Percentiles rank a stretch among this genome's conserved stretches.
Evolutionary conservation across 257 asterid genomes (phyloP).

Genomic region (Fraxinus pennsylvanica): DNA sequence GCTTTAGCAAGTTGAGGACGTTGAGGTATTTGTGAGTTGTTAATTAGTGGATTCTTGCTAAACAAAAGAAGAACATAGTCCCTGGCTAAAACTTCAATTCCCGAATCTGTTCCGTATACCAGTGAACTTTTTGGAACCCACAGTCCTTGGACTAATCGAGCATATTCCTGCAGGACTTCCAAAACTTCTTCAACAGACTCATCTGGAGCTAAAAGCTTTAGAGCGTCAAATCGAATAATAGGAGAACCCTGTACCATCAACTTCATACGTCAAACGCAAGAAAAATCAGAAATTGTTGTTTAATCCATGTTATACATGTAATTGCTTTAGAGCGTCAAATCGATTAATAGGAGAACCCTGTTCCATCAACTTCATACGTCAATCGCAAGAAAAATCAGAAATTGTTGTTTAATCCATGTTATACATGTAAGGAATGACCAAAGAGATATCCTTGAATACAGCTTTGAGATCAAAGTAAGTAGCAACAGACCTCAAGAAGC

Average conservation of each 20-base stretch:
- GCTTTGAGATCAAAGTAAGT: conserved; percentile 13
- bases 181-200: conserved; percentile 61
- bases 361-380: conserved; percentile 31
- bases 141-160: conserved; percentile 81
- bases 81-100: conserved; percentile 49
- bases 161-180: conserved; percentile 58
- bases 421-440: neutral
- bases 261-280: conserved; percentile 29
- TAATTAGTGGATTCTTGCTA: conserved; percentile 49
- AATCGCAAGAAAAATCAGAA: conserved; percentile 20
- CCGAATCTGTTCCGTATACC: conserved; percentile 42
- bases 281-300: neutral
- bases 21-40: conserved; percentile 30
- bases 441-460: neutral
- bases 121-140: conserved; percentile 74
- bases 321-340: conserved; percentile 65
- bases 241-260: conserved; percentile 64
- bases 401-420: neutral
- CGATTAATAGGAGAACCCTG: conserved; percentile 80
- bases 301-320: neutral
- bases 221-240: conserved; percentile 65
- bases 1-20: conserved; percentile 28
- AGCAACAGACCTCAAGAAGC: conserved; percentile 63
- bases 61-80: conserved; percentile 66
- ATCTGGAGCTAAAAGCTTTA: conserved; percentile 71